Evolutionary conservation across 306 rosid genomes (phyloP), one percentile per base, ranked within the genome.

Genomic region (Casuarina glauca): DNA sequence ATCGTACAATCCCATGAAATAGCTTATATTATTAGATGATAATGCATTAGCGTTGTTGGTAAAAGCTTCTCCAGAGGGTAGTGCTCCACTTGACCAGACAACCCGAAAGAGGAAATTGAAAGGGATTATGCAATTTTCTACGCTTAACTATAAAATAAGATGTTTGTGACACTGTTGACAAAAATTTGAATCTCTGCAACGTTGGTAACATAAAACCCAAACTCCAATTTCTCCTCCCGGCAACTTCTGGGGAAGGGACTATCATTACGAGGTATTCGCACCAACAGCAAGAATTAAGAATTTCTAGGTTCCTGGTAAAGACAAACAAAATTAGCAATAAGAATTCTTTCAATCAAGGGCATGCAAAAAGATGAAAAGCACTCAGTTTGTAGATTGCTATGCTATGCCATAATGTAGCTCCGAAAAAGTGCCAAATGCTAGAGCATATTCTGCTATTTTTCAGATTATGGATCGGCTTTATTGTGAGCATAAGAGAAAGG

Each of bases 291-390:
- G 74, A 42, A 82, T 35, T 67, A 46, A 3, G 55, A 74, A 50
- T 48, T 61, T 54, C 41, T 67, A 73, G 61, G 44, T 68, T 72
- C 69, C 76, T 67, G 69, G 46, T 58, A 61, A 13, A 75, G n/a
- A 62, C 35, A 15, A 61, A 20, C 2, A 12, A 58, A 44, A 35
- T 63, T 5, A 36, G 69, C 69, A 63, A 39, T 50, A 42, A 42
- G 6, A 42, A 67, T 67, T 17, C 15, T 6, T 7, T 9, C 32
- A 17, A 39, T 66, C 71, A 12, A 11, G 7, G 4, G 46, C 17
- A 38, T 5, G 41, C 7, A 39, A 17, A 17, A 17, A 38, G 70
- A 41, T 39, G 8, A 64, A 0, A 66, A 39, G 48, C 50, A 39
- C 3, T 41, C 2, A 12, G 70, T 64, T 2, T 64, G 16, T 64